phyloP scores from a whole-genome alignment of 1,284 basidiomycete species.

The Cerioporus squamosus region DNA sequence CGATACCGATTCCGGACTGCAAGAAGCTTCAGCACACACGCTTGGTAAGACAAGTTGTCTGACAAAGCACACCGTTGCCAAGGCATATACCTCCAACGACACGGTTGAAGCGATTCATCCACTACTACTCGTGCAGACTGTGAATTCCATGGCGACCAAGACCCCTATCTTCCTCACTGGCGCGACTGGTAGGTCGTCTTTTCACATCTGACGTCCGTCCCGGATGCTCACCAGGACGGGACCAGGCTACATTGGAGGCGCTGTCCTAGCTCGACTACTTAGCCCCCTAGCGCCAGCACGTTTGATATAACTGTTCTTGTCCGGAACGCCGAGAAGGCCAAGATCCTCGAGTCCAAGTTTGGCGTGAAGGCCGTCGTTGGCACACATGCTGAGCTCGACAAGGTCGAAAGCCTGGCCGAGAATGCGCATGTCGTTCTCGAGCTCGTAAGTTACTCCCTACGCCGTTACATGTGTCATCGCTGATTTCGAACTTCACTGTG shows the following conservation, averaged over 20 bases:
- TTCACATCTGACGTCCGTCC: neutral
- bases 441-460: too few relatives aligned
- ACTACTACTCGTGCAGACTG: too few relatives aligned
- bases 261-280: conserved; percentile 29
- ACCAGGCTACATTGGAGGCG: conserved; percentile 33
- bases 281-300: conserved; percentile 14
- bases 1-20: too few relatives aligned
- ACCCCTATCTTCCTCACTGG: conserved; percentile 23
- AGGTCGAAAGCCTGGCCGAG: conserved; percentile 27
- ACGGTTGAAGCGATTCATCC: too few relatives aligned
- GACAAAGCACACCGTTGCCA: too few relatives aligned
- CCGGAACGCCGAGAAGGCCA: conserved; percentile 31
- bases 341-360: conserved; percentile 26
- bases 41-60: too few relatives aligned
- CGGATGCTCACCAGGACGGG: neutral
- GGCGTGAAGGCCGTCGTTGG: conserved; percentile 34
- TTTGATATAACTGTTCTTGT: conserved; percentile 31
- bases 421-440: conserved; percentile 33
- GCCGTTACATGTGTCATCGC: too few relatives aligned
- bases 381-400: conserved; percentile 25
- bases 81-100: too few relatives aligned
- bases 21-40: too few relatives aligned
- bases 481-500: neutral
- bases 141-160: neutral
- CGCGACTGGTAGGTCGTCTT: conserved; percentile 24